Evolutionary conservation across 495 filamentous ascomycete genomes (phyloP).

Genomic region (Penicillium goetzii): DNA sequence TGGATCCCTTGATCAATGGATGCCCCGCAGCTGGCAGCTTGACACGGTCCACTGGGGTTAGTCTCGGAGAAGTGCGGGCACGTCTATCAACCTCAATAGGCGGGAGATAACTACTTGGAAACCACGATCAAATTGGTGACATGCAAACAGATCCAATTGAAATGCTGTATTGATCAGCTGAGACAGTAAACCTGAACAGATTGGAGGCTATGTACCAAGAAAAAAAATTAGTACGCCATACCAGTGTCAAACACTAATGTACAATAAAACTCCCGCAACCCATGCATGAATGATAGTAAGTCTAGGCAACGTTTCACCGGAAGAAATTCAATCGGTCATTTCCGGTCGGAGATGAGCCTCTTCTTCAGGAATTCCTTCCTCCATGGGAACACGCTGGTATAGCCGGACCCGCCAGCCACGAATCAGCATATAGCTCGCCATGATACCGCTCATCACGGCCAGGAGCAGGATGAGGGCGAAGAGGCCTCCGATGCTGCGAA

Average conservation of each 20-base stretch:
- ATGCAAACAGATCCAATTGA: background rate
- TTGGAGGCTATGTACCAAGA: slow-evolving; percentile 17
- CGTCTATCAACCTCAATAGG: background rate
- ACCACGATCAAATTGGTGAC: background rate
- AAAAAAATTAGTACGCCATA: slow-evolving; percentile 13
- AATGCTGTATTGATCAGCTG: slow-evolving; percentile 2
- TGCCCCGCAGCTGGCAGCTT: background rate
- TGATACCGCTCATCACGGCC: slow-evolving; percentile 24
- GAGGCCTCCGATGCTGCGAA: slow-evolving; percentile 29
- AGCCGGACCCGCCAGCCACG: slow-evolving; percentile 36
- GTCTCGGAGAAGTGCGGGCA: background rate
- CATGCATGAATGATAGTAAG: slow-evolving; percentile 17
- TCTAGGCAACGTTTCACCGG: background rate
- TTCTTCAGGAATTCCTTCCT: slow-evolving; percentile 23
- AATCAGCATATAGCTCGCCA: slow-evolving; percentile 29
- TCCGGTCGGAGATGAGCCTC: slow-evolving; percentile 19
- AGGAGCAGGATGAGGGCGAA: slow-evolving; percentile 32
- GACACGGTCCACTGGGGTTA: slow-evolving; percentile 1
- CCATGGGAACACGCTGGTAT: slow-evolving; percentile 27
- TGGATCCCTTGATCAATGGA: slow-evolving; percentile 3
- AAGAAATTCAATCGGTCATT: slow-evolving; percentile 19
- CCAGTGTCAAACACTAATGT: slow-evolving; percentile 14
- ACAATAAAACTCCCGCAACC: slow-evolving; percentile 17
- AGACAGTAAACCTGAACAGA: background rate
- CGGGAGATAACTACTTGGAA: background rate